Conservation (phyloP, 805 yeast genomes). For the Lipomyces chichibuensis region DNA sequence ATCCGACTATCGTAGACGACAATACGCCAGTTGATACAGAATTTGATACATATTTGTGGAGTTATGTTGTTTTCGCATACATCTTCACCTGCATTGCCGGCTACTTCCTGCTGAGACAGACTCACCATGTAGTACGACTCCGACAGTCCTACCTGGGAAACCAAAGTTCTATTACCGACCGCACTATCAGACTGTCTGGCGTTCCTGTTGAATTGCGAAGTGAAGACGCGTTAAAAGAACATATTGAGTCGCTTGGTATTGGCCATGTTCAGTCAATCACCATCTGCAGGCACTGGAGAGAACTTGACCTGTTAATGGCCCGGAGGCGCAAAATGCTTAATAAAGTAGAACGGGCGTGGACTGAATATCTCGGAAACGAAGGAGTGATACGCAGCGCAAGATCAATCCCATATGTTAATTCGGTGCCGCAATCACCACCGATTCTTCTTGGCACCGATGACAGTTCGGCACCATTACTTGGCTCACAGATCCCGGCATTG, state of each 20-base stretch:
- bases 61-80: constrained; percentile 85
- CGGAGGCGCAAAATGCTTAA: constrained; percentile 58
- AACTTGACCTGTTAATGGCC: constrained; percentile 65
- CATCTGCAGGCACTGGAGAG: constrained; percentile 86
- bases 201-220: constrained; percentile 81
- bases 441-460: constrained; percentile 28
- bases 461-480: constrained; percentile 17
- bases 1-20: background rate
- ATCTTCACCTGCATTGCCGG: constrained; percentile 73
- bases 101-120: constrained; percentile 64
- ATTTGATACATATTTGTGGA: constrained; percentile 70
- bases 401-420: constrained; percentile 22
- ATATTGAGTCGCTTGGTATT: constrained; percentile 74
- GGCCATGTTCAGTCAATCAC: constrained; percentile 78
- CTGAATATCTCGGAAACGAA: constrained; percentile 58
- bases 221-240: constrained; percentile 68
- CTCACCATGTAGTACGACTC: constrained; percentile 70
- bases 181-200: constrained; percentile 82
- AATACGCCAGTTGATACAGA: constrained; percentile 44
- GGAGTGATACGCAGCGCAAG: constrained; percentile 29
- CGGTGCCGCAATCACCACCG: constrained; percentile 34
- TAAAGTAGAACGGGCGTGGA: constrained; percentile 72
- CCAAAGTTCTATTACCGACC: constrained; percentile 86
- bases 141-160: constrained; percentile 80
- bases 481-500: constrained; percentile 10